These are phyloP conservation scores for Mortierella sp. DNA, from an alignment of 371 early-diverging fungal genomes.

Conservation along the genomic window DNA sequence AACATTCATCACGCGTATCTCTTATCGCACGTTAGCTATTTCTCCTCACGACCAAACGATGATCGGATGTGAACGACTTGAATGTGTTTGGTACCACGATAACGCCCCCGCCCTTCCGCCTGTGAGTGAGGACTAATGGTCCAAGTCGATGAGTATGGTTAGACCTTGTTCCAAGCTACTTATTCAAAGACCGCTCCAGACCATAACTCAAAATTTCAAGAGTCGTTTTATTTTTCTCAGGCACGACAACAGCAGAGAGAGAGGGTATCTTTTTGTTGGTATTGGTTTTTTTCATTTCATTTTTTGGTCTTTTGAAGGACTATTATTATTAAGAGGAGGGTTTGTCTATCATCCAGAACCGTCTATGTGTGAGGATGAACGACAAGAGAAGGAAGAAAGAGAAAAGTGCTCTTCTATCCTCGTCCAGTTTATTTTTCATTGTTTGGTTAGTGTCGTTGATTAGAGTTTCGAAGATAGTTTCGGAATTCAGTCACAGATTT, in stretches of 20 bases:
- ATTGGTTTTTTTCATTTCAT: background rate
- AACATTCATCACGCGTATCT: too few species aligned
- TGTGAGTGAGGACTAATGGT: too few species aligned
- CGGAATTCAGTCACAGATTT: background rate
- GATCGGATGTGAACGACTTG: too few species aligned
- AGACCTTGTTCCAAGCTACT: background rate
- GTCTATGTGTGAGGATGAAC: background rate
- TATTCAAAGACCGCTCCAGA: conserved; percentile 11
- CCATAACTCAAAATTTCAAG: background rate
- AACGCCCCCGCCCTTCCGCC: too few species aligned
- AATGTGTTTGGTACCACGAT: too few species aligned
- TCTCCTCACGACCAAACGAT: too few species aligned
- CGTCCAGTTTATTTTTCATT: background rate
- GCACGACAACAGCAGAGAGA: background rate
- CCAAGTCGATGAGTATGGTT: too few species aligned
- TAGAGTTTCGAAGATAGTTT: background rate
- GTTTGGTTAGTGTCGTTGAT: background rate
- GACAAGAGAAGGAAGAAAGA: background rate
- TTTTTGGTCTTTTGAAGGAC: too few species aligned
- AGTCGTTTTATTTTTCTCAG: background rate
- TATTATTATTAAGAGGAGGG: too few species aligned
- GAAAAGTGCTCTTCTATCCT: background rate
- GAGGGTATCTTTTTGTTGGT: background rate
- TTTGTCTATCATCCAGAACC: too few species aligned
- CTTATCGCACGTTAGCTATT: too few species aligned